These are phyloP conservation scores for Suillus placidus DNA, from an alignment of 768 basidiomycete genomes.

Conservation along the genomic window DNA sequence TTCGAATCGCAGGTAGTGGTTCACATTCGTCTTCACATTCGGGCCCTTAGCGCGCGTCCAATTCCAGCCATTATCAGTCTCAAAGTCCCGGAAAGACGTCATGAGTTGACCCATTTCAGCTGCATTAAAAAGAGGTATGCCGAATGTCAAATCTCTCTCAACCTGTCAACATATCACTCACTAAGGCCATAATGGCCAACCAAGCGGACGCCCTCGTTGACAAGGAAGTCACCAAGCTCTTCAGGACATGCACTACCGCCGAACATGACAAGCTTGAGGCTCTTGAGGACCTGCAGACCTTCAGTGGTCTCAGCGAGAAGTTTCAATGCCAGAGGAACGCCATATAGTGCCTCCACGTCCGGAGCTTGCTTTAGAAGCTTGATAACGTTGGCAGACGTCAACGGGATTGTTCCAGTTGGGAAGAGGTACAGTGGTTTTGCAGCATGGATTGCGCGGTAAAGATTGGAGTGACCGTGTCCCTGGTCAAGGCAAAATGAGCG, in stretches of 20 bases:
- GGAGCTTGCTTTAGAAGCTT: constrained; percentile 39
- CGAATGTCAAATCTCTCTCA: background rate
- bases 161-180: constrained; percentile 30
- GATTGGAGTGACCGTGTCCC: constrained; percentile 27
- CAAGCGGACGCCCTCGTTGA: constrained; percentile 50
- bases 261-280: constrained; percentile 52
- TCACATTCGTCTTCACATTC: constrained; percentile 17
- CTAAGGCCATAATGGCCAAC: constrained; percentile 52
- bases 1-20: constrained; percentile 46
- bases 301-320: constrained; percentile 51
- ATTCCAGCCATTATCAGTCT: constrained; percentile 57
- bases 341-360: constrained; percentile 35
- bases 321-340: constrained; percentile 44
- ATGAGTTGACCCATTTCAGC: constrained; percentile 43
- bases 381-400: constrained; percentile 49
- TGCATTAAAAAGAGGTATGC: background rate
- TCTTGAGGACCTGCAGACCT: constrained; percentile 43
- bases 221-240: constrained; percentile 54
- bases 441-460: constrained; percentile 48
- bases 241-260: constrained; percentile 57
- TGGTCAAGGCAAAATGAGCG: constrained; percentile 9
- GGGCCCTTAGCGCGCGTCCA: constrained; percentile 45
- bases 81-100: constrained; percentile 51
- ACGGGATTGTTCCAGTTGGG: constrained; percentile 42
- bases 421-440: constrained; percentile 46